phyloP scores from a whole-genome alignment of 1,139 yeast genomes.

The Yamadazyma trypodendri region DNA sequence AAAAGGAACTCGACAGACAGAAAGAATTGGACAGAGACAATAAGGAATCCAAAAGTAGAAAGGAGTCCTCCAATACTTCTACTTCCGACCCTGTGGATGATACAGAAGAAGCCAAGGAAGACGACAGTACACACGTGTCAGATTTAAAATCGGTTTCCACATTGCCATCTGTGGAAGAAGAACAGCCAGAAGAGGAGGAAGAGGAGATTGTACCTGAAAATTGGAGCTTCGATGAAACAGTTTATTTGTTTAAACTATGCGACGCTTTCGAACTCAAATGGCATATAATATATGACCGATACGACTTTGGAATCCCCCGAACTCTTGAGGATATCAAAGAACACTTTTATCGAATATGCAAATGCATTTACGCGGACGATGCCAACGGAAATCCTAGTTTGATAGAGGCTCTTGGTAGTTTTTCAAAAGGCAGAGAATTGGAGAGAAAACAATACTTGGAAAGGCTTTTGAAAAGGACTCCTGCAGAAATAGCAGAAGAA shows the following conservation, averaged over 20 bases:
- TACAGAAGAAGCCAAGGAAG: constrained; percentile 2
- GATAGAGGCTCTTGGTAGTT: constrained; percentile 52
- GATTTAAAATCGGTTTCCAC: too few relatives aligned
- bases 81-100: too few relatives aligned
- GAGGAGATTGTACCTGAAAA: constrained; percentile 5
- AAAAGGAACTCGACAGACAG: constrained; percentile 9
- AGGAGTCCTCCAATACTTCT: constrained; percentile 6
- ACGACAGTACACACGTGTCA: neutral
- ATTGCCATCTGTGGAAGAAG: neutral
- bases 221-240: constrained; percentile 85
- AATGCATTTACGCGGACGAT: constrained; percentile 45
- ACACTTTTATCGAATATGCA: constrained; percentile 60
- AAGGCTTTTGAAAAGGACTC: constrained; percentile 75
- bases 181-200: constrained; percentile 6
- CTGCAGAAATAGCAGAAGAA: constrained; percentile 97
- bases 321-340: constrained; percentile 78
- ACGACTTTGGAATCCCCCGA: constrained; percentile 37
- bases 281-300: constrained; percentile 82
- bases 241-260: constrained; percentile 71
- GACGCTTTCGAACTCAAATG: constrained; percentile 78
- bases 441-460: constrained; percentile 81
- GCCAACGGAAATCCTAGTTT: constrained; percentile 46
- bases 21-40: constrained; percentile 7
- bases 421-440: constrained; percentile 64
- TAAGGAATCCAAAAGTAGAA: constrained; percentile 4